Percentiles rank a stretch among this genome's conserved stretches.
These are phyloP conservation scores for Xylaria sp. DNA, from an alignment of 2,329 filamentous ascomycete genomes.

Conservation along the genomic window DNA sequence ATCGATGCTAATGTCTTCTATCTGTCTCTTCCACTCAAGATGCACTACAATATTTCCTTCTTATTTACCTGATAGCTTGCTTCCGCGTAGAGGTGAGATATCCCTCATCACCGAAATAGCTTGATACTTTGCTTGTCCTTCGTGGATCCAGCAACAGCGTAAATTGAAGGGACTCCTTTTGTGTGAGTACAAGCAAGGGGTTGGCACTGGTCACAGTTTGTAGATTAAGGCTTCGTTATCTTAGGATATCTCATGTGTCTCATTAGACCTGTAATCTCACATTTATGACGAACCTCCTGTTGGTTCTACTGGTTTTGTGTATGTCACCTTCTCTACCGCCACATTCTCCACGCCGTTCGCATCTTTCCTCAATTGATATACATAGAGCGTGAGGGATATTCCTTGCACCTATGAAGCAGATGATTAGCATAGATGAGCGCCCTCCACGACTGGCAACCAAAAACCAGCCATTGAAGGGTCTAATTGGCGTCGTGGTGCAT, in stretches of 20 bases:
- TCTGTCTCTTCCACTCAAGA: neutral
- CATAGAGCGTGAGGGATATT: slow-evolving; percentile 92
- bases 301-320: slow-evolving; percentile 74
- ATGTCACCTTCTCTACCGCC: slow-evolving; percentile 84
- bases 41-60: too few species aligned
- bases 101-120: too few species aligned
- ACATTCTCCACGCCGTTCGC: slow-evolving; percentile 79
- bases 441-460: neutral
- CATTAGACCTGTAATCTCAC: slow-evolving; percentile 21
- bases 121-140: neutral
- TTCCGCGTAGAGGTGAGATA: too few species aligned
- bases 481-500: neutral
- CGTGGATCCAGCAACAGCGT: neutral
- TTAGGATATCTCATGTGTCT: slow-evolving; percentile 26
- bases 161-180: neutral
- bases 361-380: slow-evolving; percentile 84
- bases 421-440: neutral
- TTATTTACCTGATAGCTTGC: too few species aligned
- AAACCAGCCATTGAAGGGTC: neutral
- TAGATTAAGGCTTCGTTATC: slow-evolving; percentile 20
- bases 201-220: neutral
- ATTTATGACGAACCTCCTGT: slow-evolving; percentile 55
- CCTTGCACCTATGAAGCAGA: slow-evolving; percentile 75
- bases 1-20: neutral
- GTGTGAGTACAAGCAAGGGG: neutral